These are phyloP conservation scores for Penicillium waksmanii DNA, from an alignment of 495 filamentous ascomycete genomes.

Conservation along the genomic window DNA sequence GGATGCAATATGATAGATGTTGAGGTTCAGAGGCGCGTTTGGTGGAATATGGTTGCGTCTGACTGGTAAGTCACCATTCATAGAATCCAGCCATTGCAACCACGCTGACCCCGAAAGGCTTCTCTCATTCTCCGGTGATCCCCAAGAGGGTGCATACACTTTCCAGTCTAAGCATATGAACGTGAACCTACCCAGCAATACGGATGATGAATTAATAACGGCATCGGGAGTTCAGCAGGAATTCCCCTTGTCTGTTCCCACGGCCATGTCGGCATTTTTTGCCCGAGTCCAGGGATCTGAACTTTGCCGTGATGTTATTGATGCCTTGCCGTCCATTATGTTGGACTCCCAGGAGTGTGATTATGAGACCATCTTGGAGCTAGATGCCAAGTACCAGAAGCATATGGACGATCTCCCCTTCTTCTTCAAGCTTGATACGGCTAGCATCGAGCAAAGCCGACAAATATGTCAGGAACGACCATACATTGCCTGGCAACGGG, in stretches of 20 bases:
- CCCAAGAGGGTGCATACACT: slow-evolving; percentile 32
- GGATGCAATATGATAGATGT: slow-evolving; percentile 33
- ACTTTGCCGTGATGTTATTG: slow-evolving; percentile 36
- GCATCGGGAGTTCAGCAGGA: slow-evolving; percentile 9
- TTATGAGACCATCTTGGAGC: slow-evolving; percentile 28
- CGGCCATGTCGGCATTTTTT: slow-evolving; percentile 30
- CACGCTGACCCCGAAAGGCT: slow-evolving; percentile 25
- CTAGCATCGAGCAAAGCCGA: slow-evolving; percentile 25
- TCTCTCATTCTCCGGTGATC: slow-evolving; percentile 27
- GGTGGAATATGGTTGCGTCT: slow-evolving; percentile 39
- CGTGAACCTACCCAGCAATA: slow-evolving; percentile 33
- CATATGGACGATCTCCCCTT: slow-evolving; percentile 24
- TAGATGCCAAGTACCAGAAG: slow-evolving; percentile 27
- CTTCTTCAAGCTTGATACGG: slow-evolving; percentile 27
- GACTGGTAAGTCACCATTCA: slow-evolving; percentile 31
- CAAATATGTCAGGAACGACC: slow-evolving; percentile 28
- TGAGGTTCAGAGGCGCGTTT: slow-evolving; percentile 36
- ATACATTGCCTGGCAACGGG: slow-evolving; percentile 30
- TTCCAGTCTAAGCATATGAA: slow-evolving; percentile 39
- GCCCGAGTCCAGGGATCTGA: slow-evolving; percentile 26
- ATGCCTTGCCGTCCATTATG: slow-evolving; percentile 28
- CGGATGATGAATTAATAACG: slow-evolving; percentile 33
- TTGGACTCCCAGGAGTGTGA: slow-evolving; percentile 25
- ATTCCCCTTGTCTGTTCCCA: slow-evolving; percentile 23
- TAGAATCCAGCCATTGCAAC: background rate